phyloP scores from a whole-genome alignment of 768 basidiomycete species.

The Pleurotus giganteus region DNA sequence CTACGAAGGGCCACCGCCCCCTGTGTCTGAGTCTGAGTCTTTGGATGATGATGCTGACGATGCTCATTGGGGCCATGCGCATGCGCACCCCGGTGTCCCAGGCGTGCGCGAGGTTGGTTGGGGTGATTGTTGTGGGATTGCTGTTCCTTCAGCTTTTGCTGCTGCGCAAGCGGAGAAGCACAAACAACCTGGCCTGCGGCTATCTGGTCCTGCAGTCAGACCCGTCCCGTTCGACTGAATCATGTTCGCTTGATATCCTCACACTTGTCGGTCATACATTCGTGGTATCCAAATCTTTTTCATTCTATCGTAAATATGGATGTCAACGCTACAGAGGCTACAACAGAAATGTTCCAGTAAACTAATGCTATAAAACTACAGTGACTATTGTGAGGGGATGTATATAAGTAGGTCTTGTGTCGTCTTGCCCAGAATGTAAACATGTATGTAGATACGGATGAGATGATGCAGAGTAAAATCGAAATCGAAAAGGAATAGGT shows the following conservation, averaged over 20 bases:
- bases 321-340: background rate
- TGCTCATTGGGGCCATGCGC: slow-evolving; percentile 49
- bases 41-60: too few relatives aligned
- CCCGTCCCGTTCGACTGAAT: slow-evolving; percentile 79
- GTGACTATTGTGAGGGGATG: background rate
- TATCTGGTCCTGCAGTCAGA: slow-evolving; percentile 63
- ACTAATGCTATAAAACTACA: slow-evolving; percentile 9
- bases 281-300: background rate
- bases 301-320: slow-evolving; percentile 6
- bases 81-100: slow-evolving; percentile 38
- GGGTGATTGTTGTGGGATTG: slow-evolving; percentile 93
- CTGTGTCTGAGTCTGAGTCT: slow-evolving; percentile 23
- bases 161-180: slow-evolving; percentile 59
- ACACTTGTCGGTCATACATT: too few relatives aligned
- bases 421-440: too few relatives aligned
- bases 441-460: background rate
- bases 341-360: background rate
- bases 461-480: background rate
- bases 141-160: slow-evolving; percentile 78
- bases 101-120: slow-evolving; percentile 58
- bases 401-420: too few relatives aligned
- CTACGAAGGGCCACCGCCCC: slow-evolving; percentile 59
- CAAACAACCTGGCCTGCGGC: slow-evolving; percentile 33
- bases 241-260: too few relatives aligned
- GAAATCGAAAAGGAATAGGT: slow-evolving; percentile 8